Evolutionary conservation across 139 green algal genomes (phyloP), one percentile per base, ranked within the genome.

Genomic region (Eudorina sp.): DNA sequence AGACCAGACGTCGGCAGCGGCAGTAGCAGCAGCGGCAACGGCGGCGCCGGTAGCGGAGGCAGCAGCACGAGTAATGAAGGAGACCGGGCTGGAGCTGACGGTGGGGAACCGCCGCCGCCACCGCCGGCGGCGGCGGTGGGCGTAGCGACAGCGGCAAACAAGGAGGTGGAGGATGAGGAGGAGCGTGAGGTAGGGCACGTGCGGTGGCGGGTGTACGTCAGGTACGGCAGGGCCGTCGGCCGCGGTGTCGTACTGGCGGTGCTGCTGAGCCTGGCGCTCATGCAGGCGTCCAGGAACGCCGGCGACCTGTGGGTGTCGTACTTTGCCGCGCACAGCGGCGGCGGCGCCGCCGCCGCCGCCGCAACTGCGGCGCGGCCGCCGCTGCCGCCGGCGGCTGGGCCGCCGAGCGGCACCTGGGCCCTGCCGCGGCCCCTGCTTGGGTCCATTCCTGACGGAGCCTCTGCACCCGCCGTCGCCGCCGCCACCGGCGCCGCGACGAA

Each of bases 231-330:
- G 0, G 90, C 92, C 46, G 92, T 94, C 0, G 95, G 95, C 1
- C 83, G 53, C 31, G 53, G 29, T 0, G 73, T 95, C 78, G 86
- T 88, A n/a, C 19, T 68, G 0, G 25, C 92, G 53, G 92, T 96
- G 29, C 43, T 97, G 58, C 21, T 84, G 21, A 94, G 88, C 31
- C 91, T 98, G 66, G 4, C 92, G 18, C 78, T 94, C 27, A 98
- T 98, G 96, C 96, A 98, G 92, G 94, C 93, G 53, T 95, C 92
- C 18, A 90, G 92, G 34, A 97, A 97, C 60, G 94, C 83, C 34
- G 93, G 74, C 27, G 96, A 98, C 80, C 72, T 97, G 23, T 98
- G 95, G 94, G 90, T 98, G 58, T 92, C 93, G 1, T 86, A 90
- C 75, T 98, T 94, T 91, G 93, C 97, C 13, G 77, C 93, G 36